Evolutionary conservation across 345 rosid species (phyloP).

Genomic region (Euphorbia tirucalli): DNA sequence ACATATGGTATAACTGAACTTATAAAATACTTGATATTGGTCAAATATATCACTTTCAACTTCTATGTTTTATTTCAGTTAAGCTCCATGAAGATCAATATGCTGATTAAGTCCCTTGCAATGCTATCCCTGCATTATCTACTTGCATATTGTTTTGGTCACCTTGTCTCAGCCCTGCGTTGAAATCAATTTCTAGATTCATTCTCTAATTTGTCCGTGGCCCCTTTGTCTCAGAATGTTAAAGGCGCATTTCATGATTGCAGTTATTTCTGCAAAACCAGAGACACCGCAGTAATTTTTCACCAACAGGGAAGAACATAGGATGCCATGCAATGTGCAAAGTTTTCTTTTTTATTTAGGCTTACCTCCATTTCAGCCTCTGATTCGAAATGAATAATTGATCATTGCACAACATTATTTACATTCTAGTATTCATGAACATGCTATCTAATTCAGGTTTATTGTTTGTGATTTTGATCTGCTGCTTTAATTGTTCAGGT

Average conservation of each 20-base stretch:
- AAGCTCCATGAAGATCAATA: not conserved
- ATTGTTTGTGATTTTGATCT: not conserved
- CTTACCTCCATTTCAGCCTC: not conserved
- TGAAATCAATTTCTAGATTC: not conserved
- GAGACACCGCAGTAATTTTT: not conserved
- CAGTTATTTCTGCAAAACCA: not conserved
- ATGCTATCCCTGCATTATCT: not conserved
- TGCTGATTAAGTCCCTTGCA: not conserved
- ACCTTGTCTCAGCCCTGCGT: not conserved
- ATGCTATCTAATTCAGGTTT: not conserved
- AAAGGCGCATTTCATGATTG: not conserved
- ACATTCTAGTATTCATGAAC: not conserved
- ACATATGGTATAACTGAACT: not conserved
- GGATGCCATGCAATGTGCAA: not conserved
- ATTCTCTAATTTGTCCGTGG: not conserved
- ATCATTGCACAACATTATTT: not conserved
- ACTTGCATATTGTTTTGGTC: not conserved
- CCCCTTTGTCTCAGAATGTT: not conserved
- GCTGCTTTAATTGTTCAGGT: constrained; percentile 45
- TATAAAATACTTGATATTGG: not conserved
- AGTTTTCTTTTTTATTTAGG: not conserved
- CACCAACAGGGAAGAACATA: not conserved
- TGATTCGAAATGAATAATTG: not conserved
- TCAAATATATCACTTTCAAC: not conserved
- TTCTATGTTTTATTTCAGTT: not conserved